A percentile compares a stretch with the other conserved stretches of the same genome.
These are phyloP conservation scores for Cladosporium sphaerospermum DNA, from an alignment of 2,329 filamentous ascomycete genomes.

Conservation along the genomic window DNA sequence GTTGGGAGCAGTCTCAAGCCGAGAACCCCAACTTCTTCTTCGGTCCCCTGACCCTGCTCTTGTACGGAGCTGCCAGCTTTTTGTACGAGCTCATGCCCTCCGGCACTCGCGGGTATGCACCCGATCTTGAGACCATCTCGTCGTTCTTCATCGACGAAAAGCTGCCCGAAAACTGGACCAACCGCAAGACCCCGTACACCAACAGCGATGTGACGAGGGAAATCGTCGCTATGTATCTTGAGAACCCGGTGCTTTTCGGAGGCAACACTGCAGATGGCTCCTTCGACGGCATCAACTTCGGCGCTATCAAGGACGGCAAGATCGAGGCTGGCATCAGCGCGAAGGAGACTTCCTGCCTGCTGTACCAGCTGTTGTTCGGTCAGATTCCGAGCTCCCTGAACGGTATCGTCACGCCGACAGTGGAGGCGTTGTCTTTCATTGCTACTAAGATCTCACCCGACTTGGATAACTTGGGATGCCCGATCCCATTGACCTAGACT, in stretches of 20 bases:
- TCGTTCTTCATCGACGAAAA: constrained; percentile 36
- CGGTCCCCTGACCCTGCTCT: constrained; percentile 34
- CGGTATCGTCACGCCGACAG: constrained; percentile 31
- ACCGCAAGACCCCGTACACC: constrained; percentile 31
- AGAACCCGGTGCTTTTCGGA: constrained; percentile 40
- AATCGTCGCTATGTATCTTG: constrained; percentile 37
- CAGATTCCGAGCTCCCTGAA: constrained; percentile 34
- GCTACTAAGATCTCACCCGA: constrained; percentile 26
- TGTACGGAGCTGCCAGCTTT: constrained; percentile 40
- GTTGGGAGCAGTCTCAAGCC: constrained; percentile 33
- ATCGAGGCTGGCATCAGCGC: constrained; percentile 25
- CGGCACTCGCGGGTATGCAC: constrained; percentile 27
- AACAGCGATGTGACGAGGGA: constrained; percentile 32
- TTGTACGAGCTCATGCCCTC: constrained; percentile 39
- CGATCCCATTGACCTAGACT: constrained; percentile 20
- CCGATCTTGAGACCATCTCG: constrained; percentile 32
- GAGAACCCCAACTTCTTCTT: constrained; percentile 40
- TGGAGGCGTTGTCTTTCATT: constrained; percentile 30
- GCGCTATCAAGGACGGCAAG: constrained; percentile 35
- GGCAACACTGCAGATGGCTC: constrained; percentile 35
- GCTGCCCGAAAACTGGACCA: constrained; percentile 40
- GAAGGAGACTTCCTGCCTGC: constrained; percentile 32
- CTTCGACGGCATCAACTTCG: constrained; percentile 35
- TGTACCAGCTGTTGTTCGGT: constrained; percentile 39
- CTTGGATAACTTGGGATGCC: constrained; percentile 34